phyloP scores from a whole-genome alignment of 768 basidiomycete genomes.

The Amanita fuliginea region DNA sequence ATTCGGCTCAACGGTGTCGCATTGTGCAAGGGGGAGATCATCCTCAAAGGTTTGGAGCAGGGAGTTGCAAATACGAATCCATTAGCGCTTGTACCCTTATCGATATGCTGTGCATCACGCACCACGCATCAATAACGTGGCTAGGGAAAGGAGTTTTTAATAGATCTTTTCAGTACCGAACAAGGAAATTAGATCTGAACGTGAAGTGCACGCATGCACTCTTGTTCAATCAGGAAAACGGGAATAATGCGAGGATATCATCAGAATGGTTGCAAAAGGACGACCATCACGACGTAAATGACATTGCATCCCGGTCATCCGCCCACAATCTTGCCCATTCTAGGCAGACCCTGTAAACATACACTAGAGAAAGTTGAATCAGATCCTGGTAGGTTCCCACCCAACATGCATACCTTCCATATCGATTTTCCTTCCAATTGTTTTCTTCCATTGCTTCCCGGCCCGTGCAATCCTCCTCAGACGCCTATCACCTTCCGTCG shows the following conservation, averaged over 20 bases:
- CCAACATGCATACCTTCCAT: slow-evolving; percentile 67
- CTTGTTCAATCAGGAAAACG: too few species aligned
- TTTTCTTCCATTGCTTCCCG: slow-evolving; percentile 89
- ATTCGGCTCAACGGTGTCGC: slow-evolving; percentile 3
- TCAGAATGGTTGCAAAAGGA: neutral
- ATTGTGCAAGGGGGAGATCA: slow-evolving; percentile 2
- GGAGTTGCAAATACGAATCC: neutral
- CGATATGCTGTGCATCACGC: neutral
- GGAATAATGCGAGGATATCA: neutral
- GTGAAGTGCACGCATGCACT: too few species aligned
- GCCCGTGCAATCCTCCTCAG: slow-evolving; percentile 78
- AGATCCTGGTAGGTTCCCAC: neutral
- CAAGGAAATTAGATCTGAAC: neutral
- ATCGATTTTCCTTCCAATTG: slow-evolving; percentile 71
- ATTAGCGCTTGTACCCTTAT: neutral
- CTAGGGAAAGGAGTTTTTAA: neutral
- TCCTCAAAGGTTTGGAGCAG: neutral
- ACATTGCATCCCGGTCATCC: slow-evolving; percentile 75
- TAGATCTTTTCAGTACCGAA: neutral
- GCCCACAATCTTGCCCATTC: slow-evolving; percentile 83
- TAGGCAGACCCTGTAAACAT: slow-evolving; percentile 78
- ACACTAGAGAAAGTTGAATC: slow-evolving; percentile 31
- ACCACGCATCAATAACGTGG: slow-evolving; percentile 10
- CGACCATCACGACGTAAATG: slow-evolving; percentile 10
- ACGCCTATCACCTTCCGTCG: slow-evolving; percentile 56